Base-by-base conservation (phyloP, 2,329 filamentous ascomycete genomes). In the Pestalotiopsis sp. region DNA sequence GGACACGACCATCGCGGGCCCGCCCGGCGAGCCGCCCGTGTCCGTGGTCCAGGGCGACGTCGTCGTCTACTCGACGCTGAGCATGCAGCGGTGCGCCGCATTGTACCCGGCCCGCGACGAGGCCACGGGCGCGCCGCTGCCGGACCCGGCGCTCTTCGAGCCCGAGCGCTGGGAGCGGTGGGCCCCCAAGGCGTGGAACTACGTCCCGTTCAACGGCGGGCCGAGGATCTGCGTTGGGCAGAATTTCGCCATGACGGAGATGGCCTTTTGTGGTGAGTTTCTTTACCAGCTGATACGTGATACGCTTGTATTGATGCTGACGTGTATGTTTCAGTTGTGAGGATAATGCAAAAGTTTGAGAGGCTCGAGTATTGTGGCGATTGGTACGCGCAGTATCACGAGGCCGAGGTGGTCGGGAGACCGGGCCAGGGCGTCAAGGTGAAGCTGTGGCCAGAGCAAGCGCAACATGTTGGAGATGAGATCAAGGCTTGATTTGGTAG, bases 341-440 rank as follows among this genome's bases (percentile, higher is more conserved):
- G 80, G n/a, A 77, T 92, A 27, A 79, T 90, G 69, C 90, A 92
- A 77, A 85, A 86, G 67, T 92, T 90, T 72, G 84, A 87, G 39
- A 75, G 79, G 13, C 76, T 90, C 5, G 86, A 88, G 72, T 85
- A 84, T 64, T 77, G 81, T 4, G 83, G 82, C 2, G 81, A 84
- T 62, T 84, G 82, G 83, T 36, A 78, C 17, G 80, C 79, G n/a
- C 83, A 85, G 71, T 78, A 77, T 38, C 79, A 84, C 72, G 82
- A 81, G 72, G 79, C 82, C 3, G 83, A 84, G 69, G 76, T 84
- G 38, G 82, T 84, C 1, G 83, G 83, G 4, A 78, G 78, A 25
- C 83, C 83, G 0, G 81, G 81, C 2, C 76, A 82, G 5, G 83
- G 82, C 2, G 82, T 84, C 2, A 79, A 79, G 6, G 76, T 85